phyloP scores from a whole-genome alignment of 2,329 filamentous ascomycete species.

The Lecanicillium sp. region DNA sequence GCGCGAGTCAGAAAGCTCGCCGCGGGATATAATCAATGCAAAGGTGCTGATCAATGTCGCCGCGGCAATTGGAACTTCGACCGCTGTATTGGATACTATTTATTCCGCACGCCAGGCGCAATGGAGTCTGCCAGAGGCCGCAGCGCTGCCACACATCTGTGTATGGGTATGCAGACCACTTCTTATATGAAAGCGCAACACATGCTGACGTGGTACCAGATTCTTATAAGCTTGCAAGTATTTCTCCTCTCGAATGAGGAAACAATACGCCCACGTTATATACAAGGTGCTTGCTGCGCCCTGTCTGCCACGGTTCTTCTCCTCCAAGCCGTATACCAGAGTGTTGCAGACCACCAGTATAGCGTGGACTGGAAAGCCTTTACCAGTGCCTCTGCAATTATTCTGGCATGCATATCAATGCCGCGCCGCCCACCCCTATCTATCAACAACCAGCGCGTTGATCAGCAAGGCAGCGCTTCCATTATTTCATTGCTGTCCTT shows the following conservation, averaged over 20 bases:
- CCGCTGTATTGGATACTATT: neutral
- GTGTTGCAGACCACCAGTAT: too few species aligned
- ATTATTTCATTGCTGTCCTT: slow-evolving; percentile 54
- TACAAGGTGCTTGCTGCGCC: neutral
- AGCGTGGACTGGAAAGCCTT: neutral
- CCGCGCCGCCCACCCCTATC: slow-evolving; percentile 58
- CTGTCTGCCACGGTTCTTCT: neutral
- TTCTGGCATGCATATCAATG: slow-evolving; percentile 42
- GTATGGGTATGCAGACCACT: slow-evolving; percentile 1
- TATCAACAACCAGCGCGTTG: slow-evolving; percentile 48
- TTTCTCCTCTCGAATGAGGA: neutral
- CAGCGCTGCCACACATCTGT: neutral
- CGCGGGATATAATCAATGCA: neutral
- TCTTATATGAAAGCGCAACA: neutral
- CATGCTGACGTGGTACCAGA: too few species aligned
- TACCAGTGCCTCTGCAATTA: slow-evolving; percentile 30
- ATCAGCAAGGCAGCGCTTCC: slow-evolving; percentile 51
- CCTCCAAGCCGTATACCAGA: neutral
- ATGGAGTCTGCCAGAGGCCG: neutral
- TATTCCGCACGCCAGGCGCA: too few species aligned
- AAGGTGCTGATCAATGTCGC: neutral
- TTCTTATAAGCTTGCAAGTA: neutral
- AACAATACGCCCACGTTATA: neutral
- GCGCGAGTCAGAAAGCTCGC: neutral
- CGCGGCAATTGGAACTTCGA: neutral